Percentiles rank a stretch among this genome's conserved stretches.
phyloP scores from a whole-genome alignment of 192 early-diverging fungal species.

The Mortierella alpina region DNA sequence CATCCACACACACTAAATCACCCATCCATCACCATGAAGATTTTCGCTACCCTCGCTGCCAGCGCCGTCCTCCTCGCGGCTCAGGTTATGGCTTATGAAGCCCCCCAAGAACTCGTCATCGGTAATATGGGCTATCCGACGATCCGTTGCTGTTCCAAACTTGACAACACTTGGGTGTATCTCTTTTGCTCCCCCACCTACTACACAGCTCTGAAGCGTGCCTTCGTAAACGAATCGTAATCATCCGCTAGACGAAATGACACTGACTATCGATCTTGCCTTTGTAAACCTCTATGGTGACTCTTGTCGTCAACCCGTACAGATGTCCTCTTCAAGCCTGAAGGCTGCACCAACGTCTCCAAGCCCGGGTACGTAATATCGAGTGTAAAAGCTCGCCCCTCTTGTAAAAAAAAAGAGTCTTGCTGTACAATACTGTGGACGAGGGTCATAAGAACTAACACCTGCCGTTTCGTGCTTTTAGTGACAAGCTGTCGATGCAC shows the following conservation, averaged over 20 bases:
- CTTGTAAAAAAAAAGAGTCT: neutral
- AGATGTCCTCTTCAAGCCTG: constrained; percentile 42
- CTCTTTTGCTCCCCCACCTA: neutral
- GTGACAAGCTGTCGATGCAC: constrained; percentile 79
- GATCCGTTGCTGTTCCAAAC: no score
- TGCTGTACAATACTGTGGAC: no score
- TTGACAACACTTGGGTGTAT: neutral
- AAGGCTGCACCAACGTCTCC: constrained; percentile 18
- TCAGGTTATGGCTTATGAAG: constrained; percentile 47
- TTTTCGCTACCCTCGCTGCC: constrained; percentile 36
- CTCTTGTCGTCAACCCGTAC: neutral
- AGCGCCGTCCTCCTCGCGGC: constrained; percentile 38
- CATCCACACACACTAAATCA: neutral
- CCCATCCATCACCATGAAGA: constrained; percentile 32
- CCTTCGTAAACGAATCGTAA: no score
- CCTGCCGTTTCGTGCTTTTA: no score
- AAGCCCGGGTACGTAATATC: constrained; percentile 29
- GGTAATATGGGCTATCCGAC: constrained; percentile 9
- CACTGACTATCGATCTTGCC: neutral
- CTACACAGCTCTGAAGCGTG: neutral
- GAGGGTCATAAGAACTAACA: neutral
- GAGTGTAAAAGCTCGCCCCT: neutral
- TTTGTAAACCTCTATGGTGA: neutral
- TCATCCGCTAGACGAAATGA: neutral
- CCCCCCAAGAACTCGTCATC: constrained; percentile 29